Percentiles rank a stretch among this genome's conserved stretches.
Evolutionary conservation across 129 eudicot species (phyloP).

Genomic region (Tanacetum coccineum): DNA sequence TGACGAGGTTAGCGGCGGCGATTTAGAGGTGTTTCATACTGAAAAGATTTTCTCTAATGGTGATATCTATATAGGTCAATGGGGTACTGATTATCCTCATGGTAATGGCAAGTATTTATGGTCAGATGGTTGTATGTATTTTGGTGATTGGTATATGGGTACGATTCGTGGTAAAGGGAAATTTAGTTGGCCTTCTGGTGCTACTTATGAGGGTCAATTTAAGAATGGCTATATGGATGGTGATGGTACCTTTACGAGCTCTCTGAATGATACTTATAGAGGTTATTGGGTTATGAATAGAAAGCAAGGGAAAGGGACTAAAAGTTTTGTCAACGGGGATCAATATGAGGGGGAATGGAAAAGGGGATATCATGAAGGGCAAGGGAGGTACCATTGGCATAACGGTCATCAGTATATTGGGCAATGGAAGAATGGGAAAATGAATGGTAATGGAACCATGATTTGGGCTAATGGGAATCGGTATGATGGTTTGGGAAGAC

Average conservation of each 20-base stretch:
- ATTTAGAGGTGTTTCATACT: conserved; percentile 32
- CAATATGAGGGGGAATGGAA: conserved; percentile 81
- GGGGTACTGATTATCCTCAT: conserved; percentile 59
- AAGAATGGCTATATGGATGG: conserved; percentile 78
- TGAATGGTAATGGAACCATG: conserved; percentile 75
- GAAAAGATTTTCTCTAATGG: conserved; percentile 56
- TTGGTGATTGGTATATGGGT: conserved; percentile 78
- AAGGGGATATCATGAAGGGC: conserved; percentile 65
- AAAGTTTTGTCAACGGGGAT: conserved; percentile 55
- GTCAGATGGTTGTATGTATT: conserved; percentile 82
- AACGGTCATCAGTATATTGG: conserved; percentile 76
- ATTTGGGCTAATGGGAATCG: conserved; percentile 73
- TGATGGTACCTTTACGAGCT: conserved; percentile 62
- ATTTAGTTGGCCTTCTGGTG: conserved; percentile 87
- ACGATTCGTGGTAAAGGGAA: conserved; percentile 56
- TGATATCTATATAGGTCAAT: conserved; percentile 69
- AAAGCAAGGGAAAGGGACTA: conserved; percentile 75
- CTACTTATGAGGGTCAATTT: conserved; percentile 82
- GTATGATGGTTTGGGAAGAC: conserved; percentile 85
- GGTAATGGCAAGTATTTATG: conserved; percentile 82
- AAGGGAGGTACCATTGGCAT: conserved; percentile 74
- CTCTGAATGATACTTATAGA: conserved; percentile 42
- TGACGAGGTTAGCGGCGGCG: conserved; percentile 41
- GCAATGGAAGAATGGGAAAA: conserved; percentile 74
- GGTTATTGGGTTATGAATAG: conserved; percentile 78